phyloP scores from a whole-genome alignment of 139 green algal species.

The Picocystis salinarum region DNA sequence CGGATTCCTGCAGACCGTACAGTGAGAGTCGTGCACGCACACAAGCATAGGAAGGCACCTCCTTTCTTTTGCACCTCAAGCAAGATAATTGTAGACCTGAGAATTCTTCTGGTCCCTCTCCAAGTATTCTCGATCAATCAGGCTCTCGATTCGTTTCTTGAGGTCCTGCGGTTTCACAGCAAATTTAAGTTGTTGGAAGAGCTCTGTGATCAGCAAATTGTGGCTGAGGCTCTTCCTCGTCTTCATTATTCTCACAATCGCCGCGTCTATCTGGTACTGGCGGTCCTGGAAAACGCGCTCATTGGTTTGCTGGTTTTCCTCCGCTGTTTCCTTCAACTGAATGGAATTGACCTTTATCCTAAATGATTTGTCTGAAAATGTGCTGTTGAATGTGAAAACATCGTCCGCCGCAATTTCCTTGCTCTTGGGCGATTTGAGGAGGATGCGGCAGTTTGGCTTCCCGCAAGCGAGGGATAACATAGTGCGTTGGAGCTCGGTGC shows the following conservation, averaged over 20 bases:
- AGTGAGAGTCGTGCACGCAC: too few species aligned
- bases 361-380: constrained; percentile 61
- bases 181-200: constrained; percentile 87
- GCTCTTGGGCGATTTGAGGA: constrained; percentile 71
- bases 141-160: constrained; percentile 92
- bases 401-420: constrained; percentile 63
- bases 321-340: constrained; percentile 83
- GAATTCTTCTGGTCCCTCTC: constrained; percentile 28
- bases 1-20: too few species aligned
- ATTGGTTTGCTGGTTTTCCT: constrained; percentile 85
- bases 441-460: constrained; percentile 57
- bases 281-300: constrained; percentile 63
- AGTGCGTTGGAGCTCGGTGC: constrained; percentile 70
- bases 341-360: constrained; percentile 89
- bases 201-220: constrained; percentile 80
- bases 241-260: constrained; percentile 98
- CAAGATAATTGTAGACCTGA: constrained; percentile 26
- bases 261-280: constrained; percentile 89
- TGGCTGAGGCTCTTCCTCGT: constrained; percentile 45
- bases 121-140: constrained; percentile 97
- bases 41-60: too few species aligned
- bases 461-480: constrained; percentile 77
- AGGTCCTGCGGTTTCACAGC: constrained; percentile 68
- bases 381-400: constrained; percentile 65
- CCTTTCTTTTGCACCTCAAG: constrained; percentile 8